Conservation (phyloP, 1,139 yeast species). For the Pneumocystis jirovecii region DNA sequence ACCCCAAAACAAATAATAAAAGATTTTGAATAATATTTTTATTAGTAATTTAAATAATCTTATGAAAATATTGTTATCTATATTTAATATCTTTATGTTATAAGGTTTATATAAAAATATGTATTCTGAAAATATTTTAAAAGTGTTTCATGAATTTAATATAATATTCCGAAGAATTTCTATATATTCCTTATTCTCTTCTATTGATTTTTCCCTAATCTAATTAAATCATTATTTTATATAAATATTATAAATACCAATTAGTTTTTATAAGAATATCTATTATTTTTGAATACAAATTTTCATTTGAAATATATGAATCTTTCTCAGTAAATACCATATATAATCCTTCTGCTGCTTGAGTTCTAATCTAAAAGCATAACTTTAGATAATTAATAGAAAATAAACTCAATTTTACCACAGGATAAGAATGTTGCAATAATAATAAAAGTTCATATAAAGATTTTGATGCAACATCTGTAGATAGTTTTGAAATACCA, state of each 20-base stretch:
- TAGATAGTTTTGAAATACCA: not conserved
- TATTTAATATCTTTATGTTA: not conserved
- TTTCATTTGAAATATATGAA: not conserved
- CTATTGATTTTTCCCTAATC: not conserved
- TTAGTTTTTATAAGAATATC: not conserved
- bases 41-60: not conserved
- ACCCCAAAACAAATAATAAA: not conserved
- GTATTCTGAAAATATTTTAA: not conserved
- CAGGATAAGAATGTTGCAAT: not conserved
- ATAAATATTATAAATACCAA: not conserved
- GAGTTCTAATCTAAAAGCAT: not conserved
- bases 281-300: not conserved
- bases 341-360: not conserved
- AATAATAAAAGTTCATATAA: not conserved
- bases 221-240: not conserved
- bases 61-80: not conserved
- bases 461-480: not conserved
- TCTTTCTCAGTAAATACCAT: not conserved
- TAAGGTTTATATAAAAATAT: not conserved
- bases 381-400: not conserved
- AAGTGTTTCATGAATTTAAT: not conserved
- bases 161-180: not conserved
- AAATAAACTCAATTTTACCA: not conserved
- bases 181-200: not conserved
- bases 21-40: not conserved